Evolutionary conservation across 495 filamentous ascomycete species (phyloP).

Genomic region (Hyaloscypha variabilis): DNA sequence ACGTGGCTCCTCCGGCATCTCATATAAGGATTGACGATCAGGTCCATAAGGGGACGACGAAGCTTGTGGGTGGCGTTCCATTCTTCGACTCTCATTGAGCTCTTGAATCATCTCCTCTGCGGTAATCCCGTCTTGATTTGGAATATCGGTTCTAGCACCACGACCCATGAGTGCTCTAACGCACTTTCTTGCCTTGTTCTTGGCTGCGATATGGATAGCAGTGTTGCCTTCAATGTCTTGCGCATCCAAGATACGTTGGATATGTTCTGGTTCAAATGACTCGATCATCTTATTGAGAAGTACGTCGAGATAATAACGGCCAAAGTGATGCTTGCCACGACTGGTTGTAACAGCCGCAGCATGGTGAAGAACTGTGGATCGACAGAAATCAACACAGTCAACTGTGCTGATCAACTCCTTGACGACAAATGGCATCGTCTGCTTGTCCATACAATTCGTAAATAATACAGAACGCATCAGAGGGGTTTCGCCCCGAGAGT

Average conservation of each 20-base stretch:
- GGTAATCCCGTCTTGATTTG: constrained; percentile 76
- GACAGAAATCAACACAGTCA: constrained; percentile 70
- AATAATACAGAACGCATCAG: constrained; percentile 94
- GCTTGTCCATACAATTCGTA: constrained; percentile 92
- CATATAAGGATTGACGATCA: constrained; percentile 33
- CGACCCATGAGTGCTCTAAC: constrained; percentile 71
- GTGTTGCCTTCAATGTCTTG: constrained; percentile 88
- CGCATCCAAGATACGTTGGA: constrained; percentile 68
- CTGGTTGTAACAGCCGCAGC: constrained; percentile 81
- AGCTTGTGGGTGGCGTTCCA: constrained; percentile 45
- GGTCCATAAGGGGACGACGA: constrained; percentile 67
- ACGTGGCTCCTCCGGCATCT: constrained; percentile 36
- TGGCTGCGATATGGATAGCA: constrained; percentile 83
- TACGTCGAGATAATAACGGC: constrained; percentile 89
- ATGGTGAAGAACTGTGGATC: constrained; percentile 89
- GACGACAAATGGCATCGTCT: constrained; percentile 80
- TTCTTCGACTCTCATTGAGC: constrained; percentile 50
- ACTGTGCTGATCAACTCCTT: constrained; percentile 78
- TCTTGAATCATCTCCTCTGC: constrained; percentile 73
- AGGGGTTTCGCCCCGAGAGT: constrained; percentile 85
- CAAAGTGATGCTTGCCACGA: constrained; percentile 77
- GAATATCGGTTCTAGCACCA: constrained; percentile 74
- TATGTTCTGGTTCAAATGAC: constrained; percentile 62
- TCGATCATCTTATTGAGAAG: constrained; percentile 84
- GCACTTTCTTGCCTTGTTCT: constrained; percentile 73